Evolutionary conservation across 2,329 filamentous ascomycete genomes (phyloP).

Genomic region (Monosporascus sp.): DNA sequence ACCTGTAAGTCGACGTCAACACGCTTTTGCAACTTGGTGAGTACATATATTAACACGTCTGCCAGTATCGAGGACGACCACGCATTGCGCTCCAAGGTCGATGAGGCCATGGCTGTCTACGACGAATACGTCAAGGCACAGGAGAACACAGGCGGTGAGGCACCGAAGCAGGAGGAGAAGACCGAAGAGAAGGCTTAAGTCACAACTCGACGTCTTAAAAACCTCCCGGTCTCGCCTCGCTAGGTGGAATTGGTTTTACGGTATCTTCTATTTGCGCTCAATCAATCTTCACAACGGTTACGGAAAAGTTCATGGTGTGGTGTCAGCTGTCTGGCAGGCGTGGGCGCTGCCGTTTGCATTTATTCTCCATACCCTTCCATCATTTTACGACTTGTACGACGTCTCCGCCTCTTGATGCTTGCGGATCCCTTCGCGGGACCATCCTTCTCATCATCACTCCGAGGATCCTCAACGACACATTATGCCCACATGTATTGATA

Average conservation of each 20-base stretch:
- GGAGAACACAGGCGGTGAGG: slow-evolving; percentile 29
- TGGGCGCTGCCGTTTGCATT: slow-evolving; percentile 26
- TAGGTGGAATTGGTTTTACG: slow-evolving; percentile 9
- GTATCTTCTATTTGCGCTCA: slow-evolving; percentile 8
- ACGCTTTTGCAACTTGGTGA: background rate
- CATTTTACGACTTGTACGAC: slow-evolving; percentile 16
- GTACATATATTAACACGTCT: slow-evolving; percentile 17
- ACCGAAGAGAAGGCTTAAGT: slow-evolving; percentile 47
- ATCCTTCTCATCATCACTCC: slow-evolving; percentile 12
- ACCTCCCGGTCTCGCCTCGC: slow-evolving; percentile 5
- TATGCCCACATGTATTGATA: slow-evolving; percentile 27
- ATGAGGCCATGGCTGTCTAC: slow-evolving; percentile 94
- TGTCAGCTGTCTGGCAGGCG: slow-evolving; percentile 15
- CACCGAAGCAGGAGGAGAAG: slow-evolving; percentile 46
- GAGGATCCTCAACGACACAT: slow-evolving; percentile 17
- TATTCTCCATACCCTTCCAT: slow-evolving; percentile 12
- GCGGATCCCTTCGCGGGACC: slow-evolving; percentile 14
- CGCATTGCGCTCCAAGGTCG: slow-evolving; percentile 90
- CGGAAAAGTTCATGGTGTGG: slow-evolving; percentile 28
- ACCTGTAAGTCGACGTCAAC: slow-evolving; percentile 68
- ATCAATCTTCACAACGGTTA: slow-evolving; percentile 21
- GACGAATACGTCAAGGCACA: slow-evolving; percentile 98
- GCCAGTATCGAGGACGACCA: slow-evolving; percentile 80
- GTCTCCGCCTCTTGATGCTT: slow-evolving; percentile 11
- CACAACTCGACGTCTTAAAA: slow-evolving; percentile 2